Evolutionary conservation across 768 basidiomycete genomes (phyloP).

Genomic region (Podaxis rugospora): DNA sequence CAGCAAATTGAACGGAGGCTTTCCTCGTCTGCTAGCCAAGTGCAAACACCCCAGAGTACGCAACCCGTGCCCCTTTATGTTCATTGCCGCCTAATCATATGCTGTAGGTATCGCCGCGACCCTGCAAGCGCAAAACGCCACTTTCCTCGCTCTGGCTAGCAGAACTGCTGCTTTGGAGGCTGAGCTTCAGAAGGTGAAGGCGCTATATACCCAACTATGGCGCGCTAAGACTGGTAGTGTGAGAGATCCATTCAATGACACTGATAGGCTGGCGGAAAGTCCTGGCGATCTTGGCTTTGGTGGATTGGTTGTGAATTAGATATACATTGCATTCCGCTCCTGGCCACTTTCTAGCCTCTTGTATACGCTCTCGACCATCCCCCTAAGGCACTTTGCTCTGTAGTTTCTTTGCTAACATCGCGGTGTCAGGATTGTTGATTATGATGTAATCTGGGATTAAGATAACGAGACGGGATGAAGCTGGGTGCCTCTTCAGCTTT

Average conservation of each 20-base stretch:
- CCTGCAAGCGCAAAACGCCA: slow-evolving; percentile 74
- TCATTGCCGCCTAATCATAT: not conserved
- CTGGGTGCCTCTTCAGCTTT: not conserved
- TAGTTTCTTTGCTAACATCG: not conserved
- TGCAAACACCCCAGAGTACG: slow-evolving; percentile 75
- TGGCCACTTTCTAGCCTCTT: not conserved
- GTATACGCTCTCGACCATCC: not conserved
- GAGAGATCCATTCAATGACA: slow-evolving; percentile 72
- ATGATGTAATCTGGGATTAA: not conserved
- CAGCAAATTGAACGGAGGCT: slow-evolving; percentile 85
- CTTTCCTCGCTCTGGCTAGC: slow-evolving; percentile 71
- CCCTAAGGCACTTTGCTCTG: not conserved
- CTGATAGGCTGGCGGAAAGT: slow-evolving; percentile 28
- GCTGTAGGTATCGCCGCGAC: slow-evolving; percentile 64
- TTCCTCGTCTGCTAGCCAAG: slow-evolving; percentile 57
- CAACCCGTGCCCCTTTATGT: not conserved
- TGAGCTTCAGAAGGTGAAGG: slow-evolving; percentile 74
- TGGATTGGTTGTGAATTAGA: slow-evolving; percentile 36
- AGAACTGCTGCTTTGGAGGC: slow-evolving; percentile 72
- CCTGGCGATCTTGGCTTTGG: slow-evolving; percentile 37
- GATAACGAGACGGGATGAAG: not conserved
- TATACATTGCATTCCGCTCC: not conserved
- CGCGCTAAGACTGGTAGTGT: slow-evolving; percentile 76
- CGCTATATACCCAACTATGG: slow-evolving; percentile 74
- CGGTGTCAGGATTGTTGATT: not conserved